These are phyloP conservation scores for Tilletia indica DNA, from an alignment of 1,284 basidiomycete genomes.

Conservation along the genomic window DNA sequence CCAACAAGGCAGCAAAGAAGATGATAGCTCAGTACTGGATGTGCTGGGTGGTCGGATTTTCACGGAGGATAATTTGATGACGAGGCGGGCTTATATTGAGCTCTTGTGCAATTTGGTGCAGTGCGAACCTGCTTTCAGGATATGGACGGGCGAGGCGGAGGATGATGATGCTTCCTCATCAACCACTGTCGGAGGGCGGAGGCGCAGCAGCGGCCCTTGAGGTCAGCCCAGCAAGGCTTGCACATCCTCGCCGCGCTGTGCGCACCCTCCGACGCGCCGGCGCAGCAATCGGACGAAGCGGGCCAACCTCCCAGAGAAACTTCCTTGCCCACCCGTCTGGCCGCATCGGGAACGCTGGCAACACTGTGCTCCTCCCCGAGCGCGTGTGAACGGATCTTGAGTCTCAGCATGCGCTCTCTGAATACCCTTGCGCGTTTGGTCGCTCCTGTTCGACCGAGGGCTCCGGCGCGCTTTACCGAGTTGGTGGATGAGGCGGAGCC, in stretches of 20 bases:
- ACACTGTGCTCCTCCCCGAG: constrained; percentile 67
- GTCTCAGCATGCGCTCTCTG: not conserved
- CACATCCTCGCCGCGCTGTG: constrained; percentile 17
- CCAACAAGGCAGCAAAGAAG: not conserved
- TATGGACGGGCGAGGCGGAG: constrained; percentile 60
- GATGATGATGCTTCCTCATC: constrained; percentile 16
- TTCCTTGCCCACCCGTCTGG: constrained; percentile 68
- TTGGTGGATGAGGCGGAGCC: not conserved
- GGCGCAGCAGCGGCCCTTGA: not conserved
- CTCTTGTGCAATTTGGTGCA: constrained; percentile 88
- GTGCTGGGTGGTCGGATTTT: constrained; percentile 62
- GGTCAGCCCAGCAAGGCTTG: not conserved
- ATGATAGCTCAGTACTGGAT: constrained; percentile 4
- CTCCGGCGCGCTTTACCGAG: not conserved
- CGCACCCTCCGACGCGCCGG: not conserved
- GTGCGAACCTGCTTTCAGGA: constrained; percentile 71
- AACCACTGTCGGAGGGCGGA: not conserved
- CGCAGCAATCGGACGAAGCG: not conserved
- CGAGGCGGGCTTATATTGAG: constrained; percentile 83
- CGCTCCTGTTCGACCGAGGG: not conserved
- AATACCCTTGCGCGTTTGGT: constrained; percentile 7
- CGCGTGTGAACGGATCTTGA: constrained; percentile 30
- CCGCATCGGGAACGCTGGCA: constrained; percentile 81
- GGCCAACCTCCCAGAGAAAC: not conserved
- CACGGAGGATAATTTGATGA: constrained; percentile 75